Percentiles rank a stretch among this genome's conserved stretches.
Evolutionary conservation across 1,139 yeast species (phyloP).

Genomic region (Candida glucosophila): DNA sequence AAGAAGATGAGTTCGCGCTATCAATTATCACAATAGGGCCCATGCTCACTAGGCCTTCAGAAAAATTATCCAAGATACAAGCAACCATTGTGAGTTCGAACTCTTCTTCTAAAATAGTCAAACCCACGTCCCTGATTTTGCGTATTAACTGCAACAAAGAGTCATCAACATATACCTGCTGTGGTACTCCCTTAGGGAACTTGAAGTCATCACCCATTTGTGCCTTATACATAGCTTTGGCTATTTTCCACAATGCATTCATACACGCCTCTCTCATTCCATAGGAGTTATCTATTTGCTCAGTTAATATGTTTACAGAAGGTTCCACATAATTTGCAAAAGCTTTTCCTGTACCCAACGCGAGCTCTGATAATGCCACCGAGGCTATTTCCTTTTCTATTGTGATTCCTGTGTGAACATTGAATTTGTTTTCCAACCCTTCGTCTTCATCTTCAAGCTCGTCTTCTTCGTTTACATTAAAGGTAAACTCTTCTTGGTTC

Average conservation of each 20-base stretch:
- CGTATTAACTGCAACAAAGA: conserved; percentile 53
- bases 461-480: conserved; percentile 33
- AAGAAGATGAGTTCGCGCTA: conserved; percentile 44
- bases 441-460: conserved; percentile 32
- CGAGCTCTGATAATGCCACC: conserved; percentile 84
- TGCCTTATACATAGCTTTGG: conserved; percentile 60
- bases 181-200: conserved; percentile 70
- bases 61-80: conserved; percentile 65
- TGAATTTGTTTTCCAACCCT: conserved; percentile 62
- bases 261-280: conserved; percentile 90
- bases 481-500: conserved; percentile 72
- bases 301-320: conserved; percentile 55
- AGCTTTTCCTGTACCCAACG: conserved; percentile 73
- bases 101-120: conserved; percentile 63
- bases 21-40: conserved; percentile 71
- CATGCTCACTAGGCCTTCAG: conserved; percentile 60
- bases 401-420: conserved; percentile 90
- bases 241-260: conserved; percentile 74
- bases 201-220: conserved; percentile 41
- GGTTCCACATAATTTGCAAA: conserved; percentile 74
- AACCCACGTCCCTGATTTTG: conserved; percentile 58
- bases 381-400: conserved; percentile 97
- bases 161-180: conserved; percentile 49
- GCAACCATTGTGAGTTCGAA: conserved; percentile 78
- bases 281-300: conserved; percentile 77